Conservation (phyloP, 2,329 filamentous ascomycete genomes). For the Biscogniauxia sp. region DNA sequence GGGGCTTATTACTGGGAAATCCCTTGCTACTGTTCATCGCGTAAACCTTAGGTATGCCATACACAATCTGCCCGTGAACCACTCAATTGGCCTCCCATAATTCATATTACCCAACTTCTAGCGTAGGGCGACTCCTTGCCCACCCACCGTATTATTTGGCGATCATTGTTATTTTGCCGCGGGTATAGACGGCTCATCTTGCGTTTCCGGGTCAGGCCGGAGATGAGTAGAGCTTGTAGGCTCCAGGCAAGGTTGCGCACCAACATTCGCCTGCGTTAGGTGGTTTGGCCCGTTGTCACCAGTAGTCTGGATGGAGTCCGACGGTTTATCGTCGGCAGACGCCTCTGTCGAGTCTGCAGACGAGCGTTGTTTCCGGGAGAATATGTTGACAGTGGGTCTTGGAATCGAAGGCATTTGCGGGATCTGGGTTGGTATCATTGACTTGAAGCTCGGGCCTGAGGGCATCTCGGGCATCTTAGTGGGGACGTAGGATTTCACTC, state of each 20-base stretch:
- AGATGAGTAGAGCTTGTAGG: slow-evolving; percentile 6
- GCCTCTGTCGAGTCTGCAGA: background rate
- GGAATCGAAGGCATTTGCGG: slow-evolving; percentile 36
- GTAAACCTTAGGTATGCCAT: background rate
- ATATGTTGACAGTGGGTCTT: slow-evolving; percentile 29
- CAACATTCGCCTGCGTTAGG: slow-evolving; percentile 5
- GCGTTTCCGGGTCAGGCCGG: slow-evolving; percentile 8
- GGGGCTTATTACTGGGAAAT: background rate
- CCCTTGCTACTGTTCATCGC: background rate
- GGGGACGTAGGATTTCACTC: slow-evolving; percentile 45
- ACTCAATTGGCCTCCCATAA: too few relatives aligned
- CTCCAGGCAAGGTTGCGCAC: slow-evolving; percentile 12
- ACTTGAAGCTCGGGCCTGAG: slow-evolving; percentile 34
- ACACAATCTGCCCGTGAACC: too few relatives aligned
- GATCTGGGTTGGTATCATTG: slow-evolving; percentile 31
- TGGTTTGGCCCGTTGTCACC: background rate
- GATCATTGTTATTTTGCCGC: slow-evolving; percentile 7
- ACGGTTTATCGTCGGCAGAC: background rate
- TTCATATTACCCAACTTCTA: background rate
- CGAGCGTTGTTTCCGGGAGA: slow-evolving; percentile 18
- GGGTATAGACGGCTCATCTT: slow-evolving; percentile 3
- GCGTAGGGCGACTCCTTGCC: background rate
- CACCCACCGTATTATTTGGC: background rate
- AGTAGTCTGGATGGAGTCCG: background rate
- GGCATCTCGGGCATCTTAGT: slow-evolving; percentile 40